Percentiles rank a stretch among this genome's conserved stretches.
Conservation (phyloP, 192 early-diverging fungal species). For the Backusella circina region DNA sequence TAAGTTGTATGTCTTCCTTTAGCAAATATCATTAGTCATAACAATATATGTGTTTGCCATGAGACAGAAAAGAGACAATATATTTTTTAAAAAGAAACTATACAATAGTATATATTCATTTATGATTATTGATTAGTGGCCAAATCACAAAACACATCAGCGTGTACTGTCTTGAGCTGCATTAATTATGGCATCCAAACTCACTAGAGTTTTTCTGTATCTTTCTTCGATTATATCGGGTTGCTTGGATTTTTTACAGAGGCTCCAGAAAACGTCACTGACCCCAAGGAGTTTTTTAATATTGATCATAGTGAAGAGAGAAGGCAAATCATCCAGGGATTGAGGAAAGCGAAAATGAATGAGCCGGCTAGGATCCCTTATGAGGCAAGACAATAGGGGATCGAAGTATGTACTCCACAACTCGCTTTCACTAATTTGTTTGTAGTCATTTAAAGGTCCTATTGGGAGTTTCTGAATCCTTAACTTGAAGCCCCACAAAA, state of each 20-base stretch:
- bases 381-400: not conserved
- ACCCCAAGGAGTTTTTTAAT: not conserved
- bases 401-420: constrained; percentile 15
- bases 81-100: too few relatives aligned
- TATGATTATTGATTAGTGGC: not conserved
- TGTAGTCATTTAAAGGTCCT: not conserved
- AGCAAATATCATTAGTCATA: too few relatives aligned
- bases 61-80: too few relatives aligned
- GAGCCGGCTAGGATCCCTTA: not conserved
- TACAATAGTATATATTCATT: too few relatives aligned
- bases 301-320: not conserved
- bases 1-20: too few relatives aligned
- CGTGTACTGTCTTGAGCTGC: not conserved
- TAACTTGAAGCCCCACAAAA: not conserved
- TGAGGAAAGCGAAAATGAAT: not conserved
- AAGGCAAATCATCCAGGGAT: not conserved
- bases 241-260: not conserved
- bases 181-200: not conserved
- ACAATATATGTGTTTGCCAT: too few relatives aligned
- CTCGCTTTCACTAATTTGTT: not conserved
- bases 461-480: not conserved
- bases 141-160: not conserved
- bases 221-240: not conserved
- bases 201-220: not conserved
- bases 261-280: not conserved